These are phyloP conservation scores for Senecio squalidus DNA, from an alignment of 140 eudicot genomes.

Conservation along the genomic window DNA sequence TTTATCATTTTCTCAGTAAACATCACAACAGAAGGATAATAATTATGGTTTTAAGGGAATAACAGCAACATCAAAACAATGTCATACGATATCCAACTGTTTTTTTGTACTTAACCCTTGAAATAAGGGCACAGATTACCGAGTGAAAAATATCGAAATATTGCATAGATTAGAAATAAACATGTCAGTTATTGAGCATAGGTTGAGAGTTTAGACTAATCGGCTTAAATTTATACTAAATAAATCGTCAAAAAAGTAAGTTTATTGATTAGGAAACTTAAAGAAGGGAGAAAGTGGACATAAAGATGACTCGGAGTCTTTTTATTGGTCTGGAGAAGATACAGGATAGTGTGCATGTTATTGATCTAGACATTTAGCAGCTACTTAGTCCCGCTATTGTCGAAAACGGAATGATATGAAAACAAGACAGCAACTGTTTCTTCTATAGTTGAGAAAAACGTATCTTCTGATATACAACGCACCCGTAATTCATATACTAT, in stretches of 20 bases:
- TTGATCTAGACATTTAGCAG: too few species aligned
- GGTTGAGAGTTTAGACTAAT: neutral
- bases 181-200: neutral
- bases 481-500: neutral
- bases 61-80: neutral
- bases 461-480: too few species aligned
- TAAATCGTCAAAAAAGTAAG: neutral
- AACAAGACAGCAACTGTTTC: too few species aligned
- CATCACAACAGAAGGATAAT: neutral
- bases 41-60: neutral
- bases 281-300: neutral
- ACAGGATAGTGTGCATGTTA: neutral
- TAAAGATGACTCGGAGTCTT: neutral
- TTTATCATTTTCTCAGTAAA: constrained; percentile 4
- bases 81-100: too few species aligned
- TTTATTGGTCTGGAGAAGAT: neutral
- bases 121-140: neutral
- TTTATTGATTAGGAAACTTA: neutral
- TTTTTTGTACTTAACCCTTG: too few species aligned
- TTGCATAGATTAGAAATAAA: neutral
- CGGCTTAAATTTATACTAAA: neutral
- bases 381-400: neutral
- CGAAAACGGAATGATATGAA: too few species aligned
- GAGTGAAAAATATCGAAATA: neutral
- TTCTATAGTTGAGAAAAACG: neutral